These are phyloP conservation scores for Penicillium lagena DNA, from an alignment of 495 filamentous ascomycete species.

Conservation along the genomic window DNA sequence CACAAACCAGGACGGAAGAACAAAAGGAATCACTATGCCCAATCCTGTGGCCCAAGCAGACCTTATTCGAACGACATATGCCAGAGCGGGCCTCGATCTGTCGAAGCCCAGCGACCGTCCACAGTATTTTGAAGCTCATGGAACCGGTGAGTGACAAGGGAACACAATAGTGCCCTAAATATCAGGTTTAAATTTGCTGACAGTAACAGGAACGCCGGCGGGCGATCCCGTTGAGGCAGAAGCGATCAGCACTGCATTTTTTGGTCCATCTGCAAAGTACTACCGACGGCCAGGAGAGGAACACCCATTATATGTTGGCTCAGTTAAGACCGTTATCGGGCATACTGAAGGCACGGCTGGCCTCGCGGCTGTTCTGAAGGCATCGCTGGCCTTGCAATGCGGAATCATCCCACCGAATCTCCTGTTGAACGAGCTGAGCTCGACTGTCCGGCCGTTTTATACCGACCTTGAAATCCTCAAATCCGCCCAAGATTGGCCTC, in stretches of 20 bases:
- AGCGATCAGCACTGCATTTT: constrained; percentile 25
- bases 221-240: constrained; percentile 38
- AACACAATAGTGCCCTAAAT: no score
- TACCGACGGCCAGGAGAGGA: constrained; percentile 16
- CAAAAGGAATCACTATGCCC: constrained; percentile 32
- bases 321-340: constrained; percentile 46
- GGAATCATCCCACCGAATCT: constrained; percentile 51
- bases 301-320: constrained; percentile 39
- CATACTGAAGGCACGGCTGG: constrained; percentile 55
- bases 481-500: constrained; percentile 9
- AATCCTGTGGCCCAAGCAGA: constrained; percentile 21
- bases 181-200: background rate
- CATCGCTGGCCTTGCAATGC: constrained; percentile 40
- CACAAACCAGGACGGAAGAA: constrained; percentile 31
- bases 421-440: constrained; percentile 42
- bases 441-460: constrained; percentile 14
- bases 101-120: constrained; percentile 14
- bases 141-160: constrained; percentile 15
- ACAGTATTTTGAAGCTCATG: constrained; percentile 36
- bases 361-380: constrained; percentile 39
- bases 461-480: constrained; percentile 26
- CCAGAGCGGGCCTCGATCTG: constrained; percentile 27
- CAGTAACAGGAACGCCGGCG: constrained; percentile 22
- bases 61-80: constrained; percentile 28
- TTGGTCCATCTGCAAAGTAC: constrained; percentile 27